A percentile compares a stretch with the other conserved stretches of the same genome.
Evolutionary conservation across 768 basidiomycete genomes (phyloP).

Genomic region (Auriscalpium orientale): DNA sequence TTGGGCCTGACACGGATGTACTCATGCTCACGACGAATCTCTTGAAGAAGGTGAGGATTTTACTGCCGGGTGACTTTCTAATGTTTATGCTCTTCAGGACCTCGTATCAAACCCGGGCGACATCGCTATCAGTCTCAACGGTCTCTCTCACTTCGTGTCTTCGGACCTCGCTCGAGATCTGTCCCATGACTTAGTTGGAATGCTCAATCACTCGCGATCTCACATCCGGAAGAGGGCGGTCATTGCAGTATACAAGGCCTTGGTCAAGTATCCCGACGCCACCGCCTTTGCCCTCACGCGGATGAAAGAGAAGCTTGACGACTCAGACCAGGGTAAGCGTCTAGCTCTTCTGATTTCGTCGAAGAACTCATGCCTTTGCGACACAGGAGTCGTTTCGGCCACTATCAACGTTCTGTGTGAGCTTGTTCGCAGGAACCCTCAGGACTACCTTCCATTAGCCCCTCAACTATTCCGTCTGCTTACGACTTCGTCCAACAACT

Average conservation of each 20-base stretch:
- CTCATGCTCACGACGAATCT: conserved; percentile 96
- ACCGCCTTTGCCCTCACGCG: conserved; percentile 56
- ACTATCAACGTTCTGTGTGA: conserved; percentile 94
- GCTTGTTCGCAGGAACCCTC: conserved; percentile 71
- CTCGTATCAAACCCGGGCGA: conserved; percentile 71
- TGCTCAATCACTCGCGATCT: conserved; percentile 85
- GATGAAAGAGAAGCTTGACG: conserved; percentile 74
- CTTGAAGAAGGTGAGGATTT: conserved; percentile 72
- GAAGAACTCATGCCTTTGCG: not conserved
- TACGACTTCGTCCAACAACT: conserved; percentile 93
- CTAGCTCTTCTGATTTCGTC: not conserved
- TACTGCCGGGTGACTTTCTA: not conserved
- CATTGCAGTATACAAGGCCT: conserved; percentile 71
- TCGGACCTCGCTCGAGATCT: conserved; percentile 89
- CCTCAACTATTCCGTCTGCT: conserved; percentile 90
- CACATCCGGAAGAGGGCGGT: conserved; percentile 88
- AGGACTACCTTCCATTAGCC: conserved; percentile 77
- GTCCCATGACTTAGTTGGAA: conserved; percentile 71
- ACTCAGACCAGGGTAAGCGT: conserved; percentile 58
- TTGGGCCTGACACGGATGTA: conserved; percentile 91
- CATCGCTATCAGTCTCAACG: conserved; percentile 68
- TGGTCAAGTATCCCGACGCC: conserved; percentile 78
- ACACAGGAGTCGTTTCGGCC: conserved; percentile 81
- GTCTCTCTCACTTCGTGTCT: conserved; percentile 78
- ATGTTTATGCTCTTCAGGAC: conserved; percentile 46